phyloP scores from a whole-genome alignment of 139 green algal genomes.

The Chara braunii region DNA sequence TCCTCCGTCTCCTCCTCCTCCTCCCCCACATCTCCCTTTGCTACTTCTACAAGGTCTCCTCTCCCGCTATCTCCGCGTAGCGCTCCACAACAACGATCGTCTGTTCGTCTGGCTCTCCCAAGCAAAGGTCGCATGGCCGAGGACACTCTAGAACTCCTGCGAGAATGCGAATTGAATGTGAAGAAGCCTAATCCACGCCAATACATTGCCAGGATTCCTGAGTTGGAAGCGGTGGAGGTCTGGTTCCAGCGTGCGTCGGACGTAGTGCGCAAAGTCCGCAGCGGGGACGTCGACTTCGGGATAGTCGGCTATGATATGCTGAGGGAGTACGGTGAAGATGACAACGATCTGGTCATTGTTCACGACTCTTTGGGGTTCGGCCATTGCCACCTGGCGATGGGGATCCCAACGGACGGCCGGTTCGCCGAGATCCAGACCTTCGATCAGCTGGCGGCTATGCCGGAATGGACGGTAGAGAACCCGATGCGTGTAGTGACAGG shows the following conservation, averaged over 20 bases:
- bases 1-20: neutral
- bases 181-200: constrained; percentile 95
- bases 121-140: constrained; percentile 97
- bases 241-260: constrained; percentile 96
- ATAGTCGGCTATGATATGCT: constrained; percentile 98
- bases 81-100: constrained; percentile 3
- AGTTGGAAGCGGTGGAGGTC: constrained; percentile 74
- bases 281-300: constrained; percentile 91
- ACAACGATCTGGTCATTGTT: constrained; percentile 72
- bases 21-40: neutral
- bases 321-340: constrained; percentile 55
- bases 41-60: neutral
- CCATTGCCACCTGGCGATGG: constrained; percentile 87
- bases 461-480: constrained; percentile 62
- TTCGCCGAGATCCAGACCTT: constrained; percentile 61
- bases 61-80: neutral
- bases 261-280: constrained; percentile 85
- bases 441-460: constrained; percentile 67
- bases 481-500: constrained; percentile 74
- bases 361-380: constrained; percentile 90
- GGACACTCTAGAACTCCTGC: constrained; percentile 81
- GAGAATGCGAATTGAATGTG: constrained; percentile 81
- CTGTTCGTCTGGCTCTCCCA: constrained; percentile 73
- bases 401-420: constrained; percentile 63
- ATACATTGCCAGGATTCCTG: constrained; percentile 84